A percentile compares a stretch with the other conserved stretches of the same genome.
phyloP scores from a whole-genome alignment of 2,329 filamentous ascomycete genomes.

The Ceratocystis cacaofunesta region DNA sequence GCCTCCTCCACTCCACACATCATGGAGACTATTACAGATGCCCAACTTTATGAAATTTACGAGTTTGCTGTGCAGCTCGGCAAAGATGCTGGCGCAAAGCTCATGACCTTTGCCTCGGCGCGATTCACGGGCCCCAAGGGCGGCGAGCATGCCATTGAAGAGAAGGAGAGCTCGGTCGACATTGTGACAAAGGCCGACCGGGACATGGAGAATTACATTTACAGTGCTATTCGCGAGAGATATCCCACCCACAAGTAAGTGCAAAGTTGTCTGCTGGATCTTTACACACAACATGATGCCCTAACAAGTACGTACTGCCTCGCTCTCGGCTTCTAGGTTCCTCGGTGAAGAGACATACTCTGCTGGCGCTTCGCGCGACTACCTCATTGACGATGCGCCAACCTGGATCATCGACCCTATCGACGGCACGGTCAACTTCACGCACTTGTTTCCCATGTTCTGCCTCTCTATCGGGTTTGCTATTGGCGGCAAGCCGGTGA shows the following conservation, averaged over 20 bases:
- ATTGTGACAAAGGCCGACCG: conserved; percentile 65
- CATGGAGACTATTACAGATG: conserved; percentile 5
- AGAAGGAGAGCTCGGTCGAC: conserved; percentile 65
- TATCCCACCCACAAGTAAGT: conserved; percentile 54
- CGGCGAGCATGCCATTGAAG: conserved; percentile 22
- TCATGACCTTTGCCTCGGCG: conserved; percentile 46
- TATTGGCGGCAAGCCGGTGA: conserved; percentile 41
- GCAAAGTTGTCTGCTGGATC: not conserved
- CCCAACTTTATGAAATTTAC: conserved; percentile 28
- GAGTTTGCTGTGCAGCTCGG: conserved; percentile 55
- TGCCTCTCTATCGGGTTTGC: conserved; percentile 63
- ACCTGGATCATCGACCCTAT: conserved; percentile 68
- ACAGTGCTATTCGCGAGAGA: conserved; percentile 32
- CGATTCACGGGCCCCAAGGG: conserved; percentile 31
- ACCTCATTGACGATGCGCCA: conserved; percentile 47
- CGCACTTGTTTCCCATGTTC: conserved; percentile 67
- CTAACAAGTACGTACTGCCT: not conserved
- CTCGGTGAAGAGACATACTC: conserved; percentile 66
- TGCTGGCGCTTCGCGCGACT: conserved; percentile 49
- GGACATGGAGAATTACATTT: conserved; percentile 30
- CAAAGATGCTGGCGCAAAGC: conserved; percentile 52
- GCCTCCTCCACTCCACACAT: not conserved
- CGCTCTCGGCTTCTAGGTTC: conserved; percentile 35
- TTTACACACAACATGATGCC: not conserved
- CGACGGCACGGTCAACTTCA: conserved; percentile 70